Base-by-base conservation (phyloP, 1,139 yeast genomes). In the Scheffersomyces illinoinensis region DNA sequence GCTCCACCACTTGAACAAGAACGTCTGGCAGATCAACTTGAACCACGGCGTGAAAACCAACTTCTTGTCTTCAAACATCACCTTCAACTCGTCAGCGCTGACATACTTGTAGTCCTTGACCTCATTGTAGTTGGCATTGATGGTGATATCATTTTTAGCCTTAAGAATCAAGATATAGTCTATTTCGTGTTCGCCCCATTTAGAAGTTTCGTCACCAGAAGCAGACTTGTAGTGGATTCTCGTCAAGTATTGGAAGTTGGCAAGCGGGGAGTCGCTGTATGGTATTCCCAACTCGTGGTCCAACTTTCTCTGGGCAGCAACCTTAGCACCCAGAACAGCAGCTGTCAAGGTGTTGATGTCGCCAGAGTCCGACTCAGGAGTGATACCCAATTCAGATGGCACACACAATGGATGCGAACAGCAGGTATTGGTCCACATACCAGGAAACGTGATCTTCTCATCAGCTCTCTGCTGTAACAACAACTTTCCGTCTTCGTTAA, bases 181-280 rank as follows among this genome's bases (percentile, higher is more conserved):
- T 65, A 95, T 90, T 76, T 95, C 99, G 71, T 95, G 99, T 73
- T 95, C 99, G 55, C 98, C 99, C 99, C 99, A 95, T 60, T 86
- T 84, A 33, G 91, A 93, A 64, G 83, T 82, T 60, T 85, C 85
- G 52, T 71, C 79, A 1, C 82, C 82, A 65, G 90, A 85, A 48
- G 97, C 95, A 8, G 97, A 92, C 79, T 88, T 90, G 77, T 95
- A 95, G 76, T 95, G 99, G 66, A 95, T 95, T 77, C 99, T 86
- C 46, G 98, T 95, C 70, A 95, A 81, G 74, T 88, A 95, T 61
- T 90, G 85, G 78, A 95, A 93, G 56, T 86, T 81, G 6, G 84
- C 85, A 43, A 86, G 63, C 2, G 97, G 97, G 5, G 88, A 83
- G 62, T 86, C 86, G 53, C 73, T 69, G 12, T 78, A 73, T n/a